Conservation (phyloP, 1,139 yeast species). For the Pichia sp. region DNA sequence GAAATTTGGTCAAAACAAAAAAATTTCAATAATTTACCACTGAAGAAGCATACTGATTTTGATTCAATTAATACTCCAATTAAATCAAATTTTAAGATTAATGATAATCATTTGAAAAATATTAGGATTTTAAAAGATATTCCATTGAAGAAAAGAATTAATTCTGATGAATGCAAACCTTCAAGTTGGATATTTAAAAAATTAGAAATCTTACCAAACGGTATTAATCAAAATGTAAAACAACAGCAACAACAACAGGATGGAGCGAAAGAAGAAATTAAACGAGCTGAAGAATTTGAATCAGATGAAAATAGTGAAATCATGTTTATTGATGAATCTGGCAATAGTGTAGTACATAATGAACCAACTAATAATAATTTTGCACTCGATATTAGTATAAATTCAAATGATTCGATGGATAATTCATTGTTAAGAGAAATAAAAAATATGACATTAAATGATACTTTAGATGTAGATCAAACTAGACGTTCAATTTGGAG, state of each 20-base stretch:
- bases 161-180: slow-evolving; percentile 10
- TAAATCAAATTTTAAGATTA: slow-evolving; percentile 15
- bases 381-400: not conserved
- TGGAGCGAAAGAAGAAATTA: no score
- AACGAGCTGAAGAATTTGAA: no score
- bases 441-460: slow-evolving; percentile 22
- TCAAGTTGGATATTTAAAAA: slow-evolving; percentile 11
- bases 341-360: not conserved
- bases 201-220: slow-evolving; percentile 17
- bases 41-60: slow-evolving; percentile 20
- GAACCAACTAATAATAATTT: not conserved
- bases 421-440: slow-evolving; percentile 22
- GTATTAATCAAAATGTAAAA: not conserved
- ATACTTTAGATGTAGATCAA: not conserved
- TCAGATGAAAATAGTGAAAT: no score
- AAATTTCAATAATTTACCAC: slow-evolving; percentile 16
- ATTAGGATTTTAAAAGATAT: slow-evolving; percentile 16
- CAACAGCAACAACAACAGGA: not conserved
- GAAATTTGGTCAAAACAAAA: slow-evolving; percentile 31
- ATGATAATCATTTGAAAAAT: slow-evolving; percentile 19
- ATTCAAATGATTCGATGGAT: slow-evolving; percentile 8
- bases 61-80: slow-evolving; percentile 27
- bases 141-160: slow-evolving; percentile 4
- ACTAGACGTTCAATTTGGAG: not conserved
- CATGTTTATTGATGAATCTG: not conserved